Base-by-base conservation (phyloP, 225 moss, liverwort and hornwort species). In the Lunularia cruciata region DNA sequence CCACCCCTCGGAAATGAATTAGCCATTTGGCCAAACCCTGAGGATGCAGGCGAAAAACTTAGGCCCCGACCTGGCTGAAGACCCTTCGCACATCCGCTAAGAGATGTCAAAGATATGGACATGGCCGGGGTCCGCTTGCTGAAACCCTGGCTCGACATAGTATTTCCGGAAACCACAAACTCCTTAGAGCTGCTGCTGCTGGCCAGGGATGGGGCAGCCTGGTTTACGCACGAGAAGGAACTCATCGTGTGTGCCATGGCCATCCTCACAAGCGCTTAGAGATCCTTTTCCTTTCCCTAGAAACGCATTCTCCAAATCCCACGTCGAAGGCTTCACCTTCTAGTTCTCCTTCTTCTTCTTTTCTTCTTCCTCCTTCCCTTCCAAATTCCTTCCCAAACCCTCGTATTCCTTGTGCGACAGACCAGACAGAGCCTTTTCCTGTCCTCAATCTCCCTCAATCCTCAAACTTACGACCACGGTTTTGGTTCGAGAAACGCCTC, bases 201-300 rank as follows among this genome's bases (percentile, higher is more conserved):
- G 20, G n/a, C n/a, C n/a, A n/a, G n/a, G 36, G 72, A 63, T 62
- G 63, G 49, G 6, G 62, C 67, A 37, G 68, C 61, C 56, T 72
- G 68, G 31, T 47, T 63, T 37, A 60, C 57, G 68, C 68, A 43
- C 1, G 64, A 63, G 35, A n/a, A n/a, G n/a, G 70, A 68, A 34
- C 32, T 60, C 80, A 81, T 76, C 69, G 76, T 71, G 76, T 76
- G 80, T 51, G 72, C 76, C 63, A 81, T 76, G 20, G 60, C 75
- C 72, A 57, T 37, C 20, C 65, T 77, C 58, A 52, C 33, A 63
- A 40, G 13, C n/a, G 63, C 36, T 64, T 64, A n/a, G 46, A 46
- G 46, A 45, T 28, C 18, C 45, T 5, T 46, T 30, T 38, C 14
- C 19, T 76, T 30, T 39, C 25, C 68, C n/a, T 46, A 57, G 9